A percentile compares a stretch with the other conserved stretches of the same genome.
Evolutionary conservation across 805 yeast species (phyloP).

Genomic region (Candida chilensis): DNA sequence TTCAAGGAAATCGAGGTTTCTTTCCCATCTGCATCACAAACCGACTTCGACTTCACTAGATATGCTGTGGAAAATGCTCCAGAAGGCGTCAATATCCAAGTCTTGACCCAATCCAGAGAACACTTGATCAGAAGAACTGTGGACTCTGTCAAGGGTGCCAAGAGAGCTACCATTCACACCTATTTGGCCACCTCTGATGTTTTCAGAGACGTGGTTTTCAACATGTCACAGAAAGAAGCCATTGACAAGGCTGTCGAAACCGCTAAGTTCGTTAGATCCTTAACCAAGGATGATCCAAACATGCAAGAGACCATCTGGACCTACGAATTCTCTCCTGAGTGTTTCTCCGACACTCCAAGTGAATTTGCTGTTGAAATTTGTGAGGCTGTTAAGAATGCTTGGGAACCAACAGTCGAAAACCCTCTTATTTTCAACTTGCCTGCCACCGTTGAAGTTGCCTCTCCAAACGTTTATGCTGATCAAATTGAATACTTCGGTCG

Average conservation of each 20-base stretch:
- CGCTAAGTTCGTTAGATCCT: conserved; percentile 49
- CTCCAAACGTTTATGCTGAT: conserved; percentile 79
- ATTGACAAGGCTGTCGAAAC: conserved; percentile 53
- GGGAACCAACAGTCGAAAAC: conserved; percentile 57
- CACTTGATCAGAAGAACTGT: conserved; percentile 64
- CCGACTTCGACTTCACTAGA: conserved; percentile 74
- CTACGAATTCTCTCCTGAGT: conserved; percentile 76
- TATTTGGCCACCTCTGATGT: conserved; percentile 71
- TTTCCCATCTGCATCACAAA: conserved; percentile 74
- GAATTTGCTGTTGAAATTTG: conserved; percentile 59
- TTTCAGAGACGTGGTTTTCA: conserved; percentile 66
- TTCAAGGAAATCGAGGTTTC: conserved; percentile 81
- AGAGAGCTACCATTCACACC: conserved; percentile 66
- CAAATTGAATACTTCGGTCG: conserved; percentile 70
- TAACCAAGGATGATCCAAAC: conserved; percentile 62
- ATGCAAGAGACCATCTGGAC: conserved; percentile 53
- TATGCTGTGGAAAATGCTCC: conserved; percentile 70
- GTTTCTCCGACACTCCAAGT: conserved; percentile 62
- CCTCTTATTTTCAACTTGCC: conserved; percentile 79
- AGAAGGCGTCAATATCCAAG: conserved; percentile 69
- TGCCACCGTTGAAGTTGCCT: conserved; percentile 76
- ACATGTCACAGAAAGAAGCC: conserved; percentile 50
- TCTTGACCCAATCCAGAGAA: conserved; percentile 68
- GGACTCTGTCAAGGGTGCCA: conserved; percentile 67
- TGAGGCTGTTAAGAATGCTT: conserved; percentile 66